Base-by-base conservation (phyloP, 1,284 basidiomycete genomes). In the Apiotrichum montevideense region DNA sequence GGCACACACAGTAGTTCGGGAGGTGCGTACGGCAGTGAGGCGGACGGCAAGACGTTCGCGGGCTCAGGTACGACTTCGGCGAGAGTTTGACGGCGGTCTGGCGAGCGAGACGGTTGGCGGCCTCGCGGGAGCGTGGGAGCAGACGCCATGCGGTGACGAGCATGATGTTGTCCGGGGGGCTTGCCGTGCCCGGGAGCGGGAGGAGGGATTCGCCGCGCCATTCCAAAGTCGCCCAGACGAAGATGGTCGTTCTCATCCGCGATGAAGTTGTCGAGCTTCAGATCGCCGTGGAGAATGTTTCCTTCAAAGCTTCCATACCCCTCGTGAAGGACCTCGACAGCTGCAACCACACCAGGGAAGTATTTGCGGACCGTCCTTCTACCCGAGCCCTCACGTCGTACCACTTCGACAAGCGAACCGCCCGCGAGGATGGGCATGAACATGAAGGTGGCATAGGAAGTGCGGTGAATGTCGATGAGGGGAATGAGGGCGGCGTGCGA, bases 251-350 rank as follows among this genome's bases (percentile, higher is more conserved):
- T 82, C 67, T 88, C 85, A 74, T 94, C 91, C 56, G 93, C 85
- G 52, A 98, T 82, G 48, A 98, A 86, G 78, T 98, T 98, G 79
- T 98, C 95, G 56, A 97, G 84, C 78, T 98, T 98, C 75, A 98
- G 80, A 77, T 98, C 93, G 63, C 90, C 84, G 77, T 97, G 93
- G 53, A 93, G 85, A 63, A 88, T 83, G 14, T 82, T 78, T 32
- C 85, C 87, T 48, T 84, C 82, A 61, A 72, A 76, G 1, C 65
- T 73, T 7, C 59, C 56, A 51, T 65, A 75, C 0, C 76, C 76
- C 46, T 87, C 84, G 74, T 98, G 94, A 66, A 98, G 77, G 72
- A 92, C 94, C 55, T 84, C 80, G 63, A 97, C 79, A 10, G 91
- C 94, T 47, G 86, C 81, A 37, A 92, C 89, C 56, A 97, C 84